Conservation (phyloP, 1,139 yeast species). For the Zygosaccharomyces sapae region DNA sequence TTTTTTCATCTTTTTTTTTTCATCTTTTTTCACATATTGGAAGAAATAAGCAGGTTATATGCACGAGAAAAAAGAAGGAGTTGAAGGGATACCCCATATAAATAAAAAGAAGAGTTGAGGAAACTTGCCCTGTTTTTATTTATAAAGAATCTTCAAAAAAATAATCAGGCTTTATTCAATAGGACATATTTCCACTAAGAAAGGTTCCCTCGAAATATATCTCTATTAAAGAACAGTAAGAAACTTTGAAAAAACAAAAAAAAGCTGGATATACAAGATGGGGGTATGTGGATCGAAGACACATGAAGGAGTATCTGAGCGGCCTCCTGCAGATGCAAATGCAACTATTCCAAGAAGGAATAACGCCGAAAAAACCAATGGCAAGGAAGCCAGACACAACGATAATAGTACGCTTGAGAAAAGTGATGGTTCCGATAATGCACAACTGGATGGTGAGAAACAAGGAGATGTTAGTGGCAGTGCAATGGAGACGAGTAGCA, state of each 20-base stretch:
- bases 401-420: neutral
- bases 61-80: constrained; percentile 3
- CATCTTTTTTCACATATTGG: neutral
- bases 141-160: too few species aligned
- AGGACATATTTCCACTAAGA: too few species aligned
- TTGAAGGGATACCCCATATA: constrained; percentile 4
- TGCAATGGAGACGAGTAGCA: neutral
- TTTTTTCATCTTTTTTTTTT: neutral
- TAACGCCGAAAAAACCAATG: constrained; percentile 3
- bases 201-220: neutral
- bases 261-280: constrained; percentile 15
- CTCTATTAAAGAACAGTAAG: neutral
- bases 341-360: constrained; percentile 5
- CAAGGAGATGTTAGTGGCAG: neutral
- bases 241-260: neutral
- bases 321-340: neutral
- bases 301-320: constrained; percentile 1
- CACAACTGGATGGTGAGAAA: neutral
- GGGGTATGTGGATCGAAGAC: constrained; percentile 33
- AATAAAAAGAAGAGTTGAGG: too few species aligned
- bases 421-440: neutral
- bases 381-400: constrained; percentile 3
- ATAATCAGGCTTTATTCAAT: too few species aligned
- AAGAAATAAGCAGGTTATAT: neutral
- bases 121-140: too few species aligned